Base-by-base conservation (phyloP, 768 basidiomycete species). In the Rhodotorula kratochvilovae region DNA sequence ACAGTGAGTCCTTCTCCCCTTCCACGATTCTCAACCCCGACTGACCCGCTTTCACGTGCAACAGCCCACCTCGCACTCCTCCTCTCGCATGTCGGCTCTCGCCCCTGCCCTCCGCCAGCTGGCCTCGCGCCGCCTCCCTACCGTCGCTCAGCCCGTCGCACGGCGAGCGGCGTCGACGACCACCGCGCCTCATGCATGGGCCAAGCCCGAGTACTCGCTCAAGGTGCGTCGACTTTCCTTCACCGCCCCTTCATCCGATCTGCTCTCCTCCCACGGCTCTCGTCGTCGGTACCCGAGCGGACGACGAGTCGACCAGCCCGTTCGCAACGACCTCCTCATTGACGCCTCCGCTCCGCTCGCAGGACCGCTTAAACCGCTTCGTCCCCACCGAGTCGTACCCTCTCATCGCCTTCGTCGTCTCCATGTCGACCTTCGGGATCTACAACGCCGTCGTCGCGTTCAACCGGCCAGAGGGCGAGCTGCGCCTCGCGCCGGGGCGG, bases 311-410 rank as follows among this genome's bases (percentile, higher is more conserved):
- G n/a, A n/a, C n/a, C n/a, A n/a, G n/a, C n/a, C n/a, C n/a, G n/a
- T n/a, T n/a, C n/a, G n/a, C n/a, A n/a, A n/a, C n/a, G n/a, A n/a
- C n/a, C n/a, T n/a, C 13, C 35, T 2, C 17, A 15, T 23, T 36
- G 21, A 25, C 33, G 2, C 36, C 23, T n/a, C 43, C 16, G 8
- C 1, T 4, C 36, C 5, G 33, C 23, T 25, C 42, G 29, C 39
- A 65, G 63, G 63, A 65, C 6, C 31, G 48, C 10, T 3, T 66
- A 10, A 8, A 7, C n/a, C 36, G 39, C 35, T 66, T 66, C 23
- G 27, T n/a, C 21, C 65, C 65, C 29, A 33, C 39, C 45, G 65
- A 66, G 25, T 31, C 56, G 6, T 66, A 59, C 57, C 65, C 65
- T 0, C 57, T 66, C 27, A 57, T 66, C 36, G 35, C 57, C 48